Percentiles rank a stretch among this genome's conserved stretches.
phyloP scores from a whole-genome alignment of 2,329 filamentous ascomycete species.

The Colletotrichum theobromicola region DNA sequence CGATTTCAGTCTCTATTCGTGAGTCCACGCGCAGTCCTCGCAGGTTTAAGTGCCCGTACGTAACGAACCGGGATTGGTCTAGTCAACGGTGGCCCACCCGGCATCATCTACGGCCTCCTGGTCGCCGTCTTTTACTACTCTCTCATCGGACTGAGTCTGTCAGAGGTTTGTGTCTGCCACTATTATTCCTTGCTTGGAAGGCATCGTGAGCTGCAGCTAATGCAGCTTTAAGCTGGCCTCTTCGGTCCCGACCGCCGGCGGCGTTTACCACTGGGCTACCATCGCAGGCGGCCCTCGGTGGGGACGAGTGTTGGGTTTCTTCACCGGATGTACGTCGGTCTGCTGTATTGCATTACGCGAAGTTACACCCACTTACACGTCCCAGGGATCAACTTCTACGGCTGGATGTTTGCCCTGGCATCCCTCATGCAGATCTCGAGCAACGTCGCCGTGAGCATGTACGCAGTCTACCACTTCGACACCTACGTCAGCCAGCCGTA shows the following conservation, averaged over 20 bases:
- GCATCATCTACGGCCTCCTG: conserved; percentile 46
- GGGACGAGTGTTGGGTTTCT: conserved; percentile 56
- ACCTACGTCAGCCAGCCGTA: conserved; percentile 55
- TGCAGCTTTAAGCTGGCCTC: conserved; percentile 56
- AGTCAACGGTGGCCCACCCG: conserved; percentile 48
- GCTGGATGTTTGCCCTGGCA: conserved; percentile 67
- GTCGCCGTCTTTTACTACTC: conserved; percentile 48
- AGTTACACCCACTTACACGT: accelerated
- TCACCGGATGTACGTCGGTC: conserved; percentile 35
- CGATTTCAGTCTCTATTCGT: conserved; percentile 59
- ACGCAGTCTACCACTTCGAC: conserved; percentile 60
- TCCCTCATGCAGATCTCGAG: conserved; percentile 63
- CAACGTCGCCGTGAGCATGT: conserved; percentile 67
- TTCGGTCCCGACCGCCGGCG: conserved; percentile 62
- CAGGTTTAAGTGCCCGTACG: background rate
- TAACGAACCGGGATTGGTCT: background rate
- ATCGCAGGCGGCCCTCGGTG: conserved; percentile 60
- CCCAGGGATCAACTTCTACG: conserved; percentile 57
- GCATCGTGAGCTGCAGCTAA: background rate
- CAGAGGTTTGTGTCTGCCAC: conserved; percentile 35
- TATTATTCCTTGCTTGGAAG: background rate
- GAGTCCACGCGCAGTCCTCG: conserved; percentile 23
- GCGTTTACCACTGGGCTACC: conserved; percentile 67
- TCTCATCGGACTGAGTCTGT: conserved; percentile 45
- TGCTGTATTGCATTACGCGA: background rate